Conservation (phyloP, 768 basidiomycete species). For the Cyclocybe aegerita region DNA sequence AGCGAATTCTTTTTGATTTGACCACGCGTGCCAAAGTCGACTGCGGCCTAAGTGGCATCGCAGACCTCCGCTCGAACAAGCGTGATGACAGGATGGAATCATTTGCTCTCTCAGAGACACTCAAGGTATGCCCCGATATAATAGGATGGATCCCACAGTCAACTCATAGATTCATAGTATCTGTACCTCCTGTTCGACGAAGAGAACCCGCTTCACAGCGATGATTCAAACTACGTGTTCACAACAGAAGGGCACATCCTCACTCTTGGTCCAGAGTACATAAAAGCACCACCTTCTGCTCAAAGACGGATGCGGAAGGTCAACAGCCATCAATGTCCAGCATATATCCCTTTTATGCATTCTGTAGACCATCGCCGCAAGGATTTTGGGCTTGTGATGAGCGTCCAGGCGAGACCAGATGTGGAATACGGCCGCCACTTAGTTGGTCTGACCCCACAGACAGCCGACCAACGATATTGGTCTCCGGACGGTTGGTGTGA, state of each 20-base stretch:
- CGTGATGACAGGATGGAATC: slow-evolving; percentile 97
- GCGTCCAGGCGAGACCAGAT: slow-evolving; percentile 73
- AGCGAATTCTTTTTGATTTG: slow-evolving; percentile 79
- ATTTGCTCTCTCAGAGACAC: slow-evolving; percentile 89
- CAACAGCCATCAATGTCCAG: slow-evolving; percentile 74
- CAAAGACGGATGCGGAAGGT: slow-evolving; percentile 61
- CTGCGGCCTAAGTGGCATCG: slow-evolving; percentile 84
- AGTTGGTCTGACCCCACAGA: slow-evolving; percentile 51
- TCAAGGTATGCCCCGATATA: slow-evolving; percentile 59
- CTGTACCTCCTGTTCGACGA: slow-evolving; percentile 92
- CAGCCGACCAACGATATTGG: slow-evolving; percentile 59
- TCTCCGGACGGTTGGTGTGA: slow-evolving; percentile 75
- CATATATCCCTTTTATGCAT: slow-evolving; percentile 50
- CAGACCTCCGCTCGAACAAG: slow-evolving; percentile 73
- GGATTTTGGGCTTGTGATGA: slow-evolving; percentile 54
- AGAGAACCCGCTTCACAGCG: slow-evolving; percentile 66
- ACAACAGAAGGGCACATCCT: slow-evolving; percentile 96
- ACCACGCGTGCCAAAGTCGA: slow-evolving; percentile 71
- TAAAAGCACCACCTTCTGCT: slow-evolving; percentile 56
- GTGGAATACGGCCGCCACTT: slow-evolving; percentile 79
- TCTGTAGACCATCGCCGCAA: slow-evolving; percentile 28
- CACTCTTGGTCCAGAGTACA: slow-evolving; percentile 52
- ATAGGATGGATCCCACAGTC: no score
- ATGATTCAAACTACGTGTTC: slow-evolving; percentile 87
- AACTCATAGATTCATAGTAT: slow-evolving; percentile 53